These are phyloP conservation scores for Straminergon stramineum DNA, from an alignment of 225 moss, liverwort and hornwort genomes.

Conservation along the genomic window DNA sequence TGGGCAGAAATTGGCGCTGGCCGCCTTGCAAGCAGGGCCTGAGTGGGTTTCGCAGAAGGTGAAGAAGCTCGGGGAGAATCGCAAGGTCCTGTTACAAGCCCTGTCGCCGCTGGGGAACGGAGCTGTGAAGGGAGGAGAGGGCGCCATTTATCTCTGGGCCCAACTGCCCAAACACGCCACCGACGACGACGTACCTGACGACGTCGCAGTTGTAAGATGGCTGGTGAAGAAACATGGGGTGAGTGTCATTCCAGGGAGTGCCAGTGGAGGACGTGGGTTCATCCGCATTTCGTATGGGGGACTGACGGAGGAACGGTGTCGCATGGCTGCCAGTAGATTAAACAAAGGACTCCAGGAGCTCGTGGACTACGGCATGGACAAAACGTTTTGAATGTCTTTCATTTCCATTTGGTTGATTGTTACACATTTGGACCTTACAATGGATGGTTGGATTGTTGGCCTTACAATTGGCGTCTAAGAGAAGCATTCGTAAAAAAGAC, in stretches of 20 bases:
- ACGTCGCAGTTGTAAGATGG: slow-evolving; percentile 72
- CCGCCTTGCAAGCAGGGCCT: slow-evolving; percentile 53
- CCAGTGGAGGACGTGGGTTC: slow-evolving; percentile 79
- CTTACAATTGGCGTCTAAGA: too few species aligned
- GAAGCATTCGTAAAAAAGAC: neutral
- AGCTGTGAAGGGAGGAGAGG: slow-evolving; percentile 92
- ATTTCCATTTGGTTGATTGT: neutral
- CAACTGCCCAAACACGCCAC: slow-evolving; percentile 38
- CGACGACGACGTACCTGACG: slow-evolving; percentile 17
- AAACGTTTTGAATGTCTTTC: neutral
- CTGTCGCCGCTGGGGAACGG: slow-evolving; percentile 57
- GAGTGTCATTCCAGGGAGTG: slow-evolving; percentile 91
- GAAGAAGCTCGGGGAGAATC: slow-evolving; percentile 40
- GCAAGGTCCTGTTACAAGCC: slow-evolving; percentile 47
- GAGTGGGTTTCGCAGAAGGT: slow-evolving; percentile 83
- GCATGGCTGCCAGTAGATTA: slow-evolving; percentile 39
- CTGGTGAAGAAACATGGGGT: slow-evolving; percentile 74
- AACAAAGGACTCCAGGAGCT: slow-evolving; percentile 72
- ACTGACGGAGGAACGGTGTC: slow-evolving; percentile 44
- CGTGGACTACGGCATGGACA: slow-evolving; percentile 48
- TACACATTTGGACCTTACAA: neutral
- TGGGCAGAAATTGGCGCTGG: slow-evolving; percentile 79
- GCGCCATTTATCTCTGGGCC: slow-evolving; percentile 94
- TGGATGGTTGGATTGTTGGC: neutral
- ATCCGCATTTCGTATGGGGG: slow-evolving; percentile 82